Base-by-base conservation (phyloP, 345 rosid genomes). In the Ailanthus altissimus region DNA sequence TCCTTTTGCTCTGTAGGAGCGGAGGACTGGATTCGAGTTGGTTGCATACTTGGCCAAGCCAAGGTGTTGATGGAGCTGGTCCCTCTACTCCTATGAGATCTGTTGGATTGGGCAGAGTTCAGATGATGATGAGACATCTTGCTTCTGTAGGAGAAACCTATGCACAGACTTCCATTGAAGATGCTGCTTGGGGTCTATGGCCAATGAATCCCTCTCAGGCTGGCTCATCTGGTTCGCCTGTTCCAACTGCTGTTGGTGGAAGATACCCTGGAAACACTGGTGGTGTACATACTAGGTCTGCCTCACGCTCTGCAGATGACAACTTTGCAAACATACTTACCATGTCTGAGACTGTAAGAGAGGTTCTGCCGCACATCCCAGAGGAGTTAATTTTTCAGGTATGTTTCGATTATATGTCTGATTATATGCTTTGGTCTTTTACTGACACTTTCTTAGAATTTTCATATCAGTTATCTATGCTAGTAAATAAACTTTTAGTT, bases 41-140 rank as follows among this genome's bases (percentile, higher is more conserved):
- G 99, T 78, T 88, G 67, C 94, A 87, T 57, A 51, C 87, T 82
- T 95, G 91, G 96, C 91, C 93, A 63, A 81, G 80, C 83, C 97
- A 90, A 77, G 89, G 90, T 83, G 81, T 83, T 47, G 98, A 96
- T 85, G 94, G 90, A 40, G 97, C 97, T 61, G 98, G 99, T 77
- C 94, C 99, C 73, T 96, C 99, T 51, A 91, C 89, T n/a, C 85
- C 87, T 36, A 81, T 80, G 68, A 83, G 97, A 87, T 82, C 99
- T 6, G 97, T 81, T 82, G 97, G 98, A 59, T 71, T 93, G 75
- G 93, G 92, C 45, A 85, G 98, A 78, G 98, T 96, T 80, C 97
- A 96, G 89, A 88, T 92, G 98, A 89, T 96, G 98, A 92, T 96
- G 99, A 93, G 99, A 83, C 98, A 96, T 84, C 94, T 96, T 79